Base-by-base conservation (phyloP, 2,329 filamentous ascomycete genomes). In the Aureobasidium sp. region DNA sequence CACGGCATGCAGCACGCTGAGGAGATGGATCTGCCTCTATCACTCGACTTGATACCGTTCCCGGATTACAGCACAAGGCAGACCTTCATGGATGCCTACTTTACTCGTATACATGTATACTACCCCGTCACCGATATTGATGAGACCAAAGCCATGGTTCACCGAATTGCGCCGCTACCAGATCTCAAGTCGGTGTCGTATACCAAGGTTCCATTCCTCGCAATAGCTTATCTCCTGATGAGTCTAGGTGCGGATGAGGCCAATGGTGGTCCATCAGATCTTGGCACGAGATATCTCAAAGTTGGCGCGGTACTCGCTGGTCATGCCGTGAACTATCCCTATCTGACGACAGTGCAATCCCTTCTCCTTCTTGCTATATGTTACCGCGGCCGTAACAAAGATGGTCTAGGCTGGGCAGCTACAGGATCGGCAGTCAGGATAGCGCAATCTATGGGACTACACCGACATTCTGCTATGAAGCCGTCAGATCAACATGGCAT, bases 241-340 rank as follows among this genome's bases (percentile, higher is more conserved):
- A 60, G 58, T 52, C 1, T 60, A 12, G 58, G 58, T 6, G 58
- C 58, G 24, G 58, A 60, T 53, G 58, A 60, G 19, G 12, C 45
- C 6, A 9, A 60, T n/a, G 47, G 37, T 19, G 27, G 14, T 17
- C 35, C 58, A 22, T 52, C 45, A 14, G 58, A 53, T 0, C 29
- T 44, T 24, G 58, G 58, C 27, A 24, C 35, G 14, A 42, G 44
- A n/a, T 60, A 60, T 24, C 37, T 60, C 24, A 39, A 24, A 11
- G 47, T 60, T 2, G 58, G 58, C 17, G 58, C 58, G 2, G 47
- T 22, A 33, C 47, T 60, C 9, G 58, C 47, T 7, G 47, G 47
- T n/a, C 48, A 60, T 24, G 29, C 58, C 7, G n/a, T 60, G n/a
- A 60, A 60, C 22, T 60, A 19, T 35, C 58, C 58, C n/a, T 60